Conservation (phyloP, 1,284 basidiomycete genomes). For the Pseudozyma sp. region DNA sequence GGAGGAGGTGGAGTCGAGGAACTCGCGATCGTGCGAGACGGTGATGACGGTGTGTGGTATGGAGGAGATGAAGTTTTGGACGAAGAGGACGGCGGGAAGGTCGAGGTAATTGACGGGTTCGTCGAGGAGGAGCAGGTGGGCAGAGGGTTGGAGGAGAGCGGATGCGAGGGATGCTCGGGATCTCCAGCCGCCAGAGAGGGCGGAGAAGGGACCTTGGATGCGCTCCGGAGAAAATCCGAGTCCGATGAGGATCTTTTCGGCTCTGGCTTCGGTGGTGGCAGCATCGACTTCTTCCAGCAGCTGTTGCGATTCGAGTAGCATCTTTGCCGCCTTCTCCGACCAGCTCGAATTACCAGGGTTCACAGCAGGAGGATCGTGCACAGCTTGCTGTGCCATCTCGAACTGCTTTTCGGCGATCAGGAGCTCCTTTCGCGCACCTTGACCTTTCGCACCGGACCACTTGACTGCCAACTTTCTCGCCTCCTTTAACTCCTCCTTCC, state of each 20-base stretch:
- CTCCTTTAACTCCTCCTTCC: conserved; percentile 70
- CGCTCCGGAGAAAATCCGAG: conserved; percentile 76
- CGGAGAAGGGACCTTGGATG: conserved; percentile 72
- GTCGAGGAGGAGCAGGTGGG: conserved; percentile 70
- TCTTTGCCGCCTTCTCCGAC: conserved; percentile 61
- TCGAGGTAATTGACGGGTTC: conserved; percentile 72
- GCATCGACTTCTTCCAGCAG: conserved; percentile 68
- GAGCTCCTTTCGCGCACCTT: conserved; percentile 74
- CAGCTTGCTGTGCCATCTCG: conserved; percentile 58
- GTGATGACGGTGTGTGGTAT: conserved; percentile 73
- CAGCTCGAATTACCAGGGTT: conserved; percentile 52
- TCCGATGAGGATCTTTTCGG: conserved; percentile 74
- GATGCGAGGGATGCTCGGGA: conserved; percentile 73
- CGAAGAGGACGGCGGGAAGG: conserved; percentile 69
- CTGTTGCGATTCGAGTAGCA: conserved; percentile 67
- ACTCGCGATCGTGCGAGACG: conserved; percentile 79
- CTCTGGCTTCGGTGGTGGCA: conserved; percentile 73
- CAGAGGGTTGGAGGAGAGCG: conserved; percentile 70
- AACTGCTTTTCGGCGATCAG: conserved; percentile 69
- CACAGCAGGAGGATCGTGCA: neutral
- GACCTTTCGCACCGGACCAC: conserved; percentile 75
- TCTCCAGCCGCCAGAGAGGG: conserved; percentile 79
- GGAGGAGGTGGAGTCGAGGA: conserved; percentile 77
- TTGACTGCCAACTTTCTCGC: conserved; percentile 74
- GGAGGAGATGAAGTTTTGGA: conserved; percentile 73